Base-by-base conservation (phyloP, 1,139 yeast genomes). In the Kodamaea arcana region DNA sequence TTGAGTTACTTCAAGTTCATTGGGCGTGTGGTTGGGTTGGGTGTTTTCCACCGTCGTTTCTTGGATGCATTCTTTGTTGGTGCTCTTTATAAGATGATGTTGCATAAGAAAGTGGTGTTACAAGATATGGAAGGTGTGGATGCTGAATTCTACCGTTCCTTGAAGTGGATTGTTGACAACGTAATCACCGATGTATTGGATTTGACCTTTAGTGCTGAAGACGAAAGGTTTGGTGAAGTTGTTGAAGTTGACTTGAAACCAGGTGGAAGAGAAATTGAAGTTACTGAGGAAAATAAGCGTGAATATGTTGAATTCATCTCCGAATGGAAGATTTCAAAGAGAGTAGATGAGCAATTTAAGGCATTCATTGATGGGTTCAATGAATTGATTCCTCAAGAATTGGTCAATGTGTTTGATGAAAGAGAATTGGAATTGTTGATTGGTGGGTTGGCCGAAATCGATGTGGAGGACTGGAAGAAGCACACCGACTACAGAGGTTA, bases 101-200 rank as follows among this genome's bases (percentile, higher is more conserved):
- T 92, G 49, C 86, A 83, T 57, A 92, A 92, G 65, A 88, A 88
- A 69, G 95, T 92, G 45, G 92, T 87, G 3, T 69, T 92, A 48
- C 95, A 87, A 60, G 99, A 92, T 65, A 85, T 92, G 95, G 98
- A 94, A 62, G 95, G 97, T 61, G 97, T 92, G 42, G 99, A 92
- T 62, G 92, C 95, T 12, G 98, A 94, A 54, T 88, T 88, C 63
- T 88, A 86, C 65, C 79, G 94, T 56, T 90, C 95, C 22, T 72
- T 92, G 63, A 87, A 87, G 55, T 92, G 98, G 98, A 86, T 88
- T 57, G 69, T 88, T 45, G 97, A 92, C 52, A 90, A 92, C 57
- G 96, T 88, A 60, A 90, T 92, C 50, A 84, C 94, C 20, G 75
- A 54, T 41, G 70, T 90, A 17, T 70, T 92, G 44, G 97, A 87